A percentile compares a stretch with the other conserved stretches of the same genome.
phyloP scores from a whole-genome alignment of 1,284 basidiomycete genomes.

The Rhodotorula sp. region DNA sequence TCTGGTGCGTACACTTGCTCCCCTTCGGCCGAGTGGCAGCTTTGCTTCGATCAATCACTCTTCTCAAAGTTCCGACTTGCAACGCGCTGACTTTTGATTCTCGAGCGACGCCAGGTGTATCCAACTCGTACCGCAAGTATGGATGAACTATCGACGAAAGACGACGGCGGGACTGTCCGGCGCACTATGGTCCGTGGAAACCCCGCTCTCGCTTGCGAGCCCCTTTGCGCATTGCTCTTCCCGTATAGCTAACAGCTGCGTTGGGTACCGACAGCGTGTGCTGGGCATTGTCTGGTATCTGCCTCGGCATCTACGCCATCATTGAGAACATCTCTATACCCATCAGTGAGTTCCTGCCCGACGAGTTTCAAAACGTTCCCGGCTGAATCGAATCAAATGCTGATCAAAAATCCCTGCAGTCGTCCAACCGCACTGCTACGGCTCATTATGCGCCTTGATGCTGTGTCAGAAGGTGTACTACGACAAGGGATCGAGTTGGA shows the following conservation, averaged over 20 bases:
- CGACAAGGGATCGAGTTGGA: conserved; percentile 18
- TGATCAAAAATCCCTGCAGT: not conserved
- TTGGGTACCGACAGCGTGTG: conserved; percentile 13
- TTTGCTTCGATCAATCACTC: not conserved
- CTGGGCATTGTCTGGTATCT: conserved; percentile 16
- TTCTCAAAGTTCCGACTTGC: too few species aligned
- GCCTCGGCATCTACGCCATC: conserved; percentile 28
- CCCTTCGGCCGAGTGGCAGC: not conserved
- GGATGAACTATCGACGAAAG: conserved; percentile 15
- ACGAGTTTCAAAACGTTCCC: too few species aligned
- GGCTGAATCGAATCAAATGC: not conserved
- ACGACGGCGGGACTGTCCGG: conserved; percentile 11
- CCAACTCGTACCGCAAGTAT: conserved; percentile 28
- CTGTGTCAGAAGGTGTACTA: conserved; percentile 30
- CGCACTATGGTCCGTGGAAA: conserved; percentile 1
- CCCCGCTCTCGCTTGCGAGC: too few species aligned
- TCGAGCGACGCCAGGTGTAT: conserved; percentile 6
- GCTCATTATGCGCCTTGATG: conserved; percentile 12
- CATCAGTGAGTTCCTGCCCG: conserved; percentile 9
- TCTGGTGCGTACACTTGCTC: conserved; percentile 10
- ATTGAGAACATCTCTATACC: conserved; percentile 27
- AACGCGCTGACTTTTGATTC: not conserved
- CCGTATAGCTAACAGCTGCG: too few species aligned
- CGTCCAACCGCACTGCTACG: conserved; percentile 33
- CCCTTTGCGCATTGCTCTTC: too few species aligned